These are phyloP conservation scores for Dioscorea alata DNA, from an alignment of 106 monocot species.

Conservation along the genomic window DNA sequence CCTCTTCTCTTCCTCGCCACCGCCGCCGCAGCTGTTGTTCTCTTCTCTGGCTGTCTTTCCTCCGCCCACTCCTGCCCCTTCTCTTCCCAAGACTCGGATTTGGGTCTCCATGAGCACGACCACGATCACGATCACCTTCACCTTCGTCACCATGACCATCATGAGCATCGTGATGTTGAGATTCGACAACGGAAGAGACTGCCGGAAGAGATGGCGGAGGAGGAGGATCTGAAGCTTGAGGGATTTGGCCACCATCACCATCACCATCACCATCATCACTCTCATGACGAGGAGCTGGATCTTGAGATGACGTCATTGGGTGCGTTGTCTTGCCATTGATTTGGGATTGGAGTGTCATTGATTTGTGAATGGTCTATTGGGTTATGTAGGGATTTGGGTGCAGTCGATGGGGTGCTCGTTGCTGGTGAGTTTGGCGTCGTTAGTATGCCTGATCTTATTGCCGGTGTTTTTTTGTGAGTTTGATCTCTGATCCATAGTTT, in stretches of 20 bases:
- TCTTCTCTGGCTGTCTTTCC: not conserved
- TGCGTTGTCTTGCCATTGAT: not conserved
- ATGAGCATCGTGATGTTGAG: slow-evolving; percentile 21
- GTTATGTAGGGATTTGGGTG: slow-evolving; percentile 62
- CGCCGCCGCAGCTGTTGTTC: slow-evolving; percentile 3
- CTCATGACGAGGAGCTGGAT: not conserved
- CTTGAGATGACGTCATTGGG: not conserved
- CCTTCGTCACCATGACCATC: slow-evolving; percentile 20
- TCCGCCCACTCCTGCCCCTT: slow-evolving; percentile 29
- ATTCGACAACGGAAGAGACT: slow-evolving; percentile 43
- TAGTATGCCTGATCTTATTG: slow-evolving; percentile 52
- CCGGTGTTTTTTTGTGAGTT: slow-evolving; percentile 48
- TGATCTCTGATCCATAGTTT: not conserved
- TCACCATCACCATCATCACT: slow-evolving; percentile 24
- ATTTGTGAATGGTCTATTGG: not conserved
- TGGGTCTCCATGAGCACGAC: slow-evolving; percentile 12
- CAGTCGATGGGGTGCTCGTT: slow-evolving; percentile 92
- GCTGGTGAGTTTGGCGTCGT: slow-evolving; percentile 81
- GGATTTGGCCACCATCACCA: slow-evolving; percentile 21
- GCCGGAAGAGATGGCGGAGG: slow-evolving; percentile 89
- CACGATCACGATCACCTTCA: slow-evolving; percentile 27
- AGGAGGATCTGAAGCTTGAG: slow-evolving; percentile 72
- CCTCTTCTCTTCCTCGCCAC: slow-evolving; percentile 22
- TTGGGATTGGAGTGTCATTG: slow-evolving; percentile 26
- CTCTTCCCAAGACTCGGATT: slow-evolving; percentile 11